Base-by-base conservation (phyloP, 2,329 filamentous ascomycete genomes). In the Colletotrichum scovillei region DNA sequence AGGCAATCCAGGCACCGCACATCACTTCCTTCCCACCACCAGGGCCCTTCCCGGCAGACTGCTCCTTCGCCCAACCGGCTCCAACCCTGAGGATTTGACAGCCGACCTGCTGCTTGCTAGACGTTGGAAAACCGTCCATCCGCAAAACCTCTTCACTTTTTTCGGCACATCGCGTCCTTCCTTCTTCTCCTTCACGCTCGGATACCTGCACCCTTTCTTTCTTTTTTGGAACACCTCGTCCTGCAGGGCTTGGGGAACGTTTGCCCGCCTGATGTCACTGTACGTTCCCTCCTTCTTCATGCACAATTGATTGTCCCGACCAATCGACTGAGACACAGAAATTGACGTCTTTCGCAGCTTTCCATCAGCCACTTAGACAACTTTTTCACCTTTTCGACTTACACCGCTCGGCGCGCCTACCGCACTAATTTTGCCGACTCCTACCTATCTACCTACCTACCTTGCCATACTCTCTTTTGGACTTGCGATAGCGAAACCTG, bases 181-280 rank as follows among this genome's bases (percentile, higher is more conserved):
- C 59, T 49, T 70, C 60, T 66, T 57, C 67, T 73, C 66, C 67
- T 14, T 64, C 35, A 55, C 67, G 55, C 67, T 55, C 67, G 35
- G 46, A 65, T 57, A 65, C 26, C 66, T 60, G 28, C 35, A 16
- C 2, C 16, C n/a, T 22, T 14, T 26, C 32, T 67, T 58, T 19
- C 22, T 59, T 53, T 32, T 32, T 30, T 19, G 16, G 16, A 42
- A 7, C 57, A 38, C 69, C 9, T 28, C 55, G 16, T 69, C 55
- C 35, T 73, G 56, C 60, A 60, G 71, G 71, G 53, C 30, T 11
- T 73, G 26, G 28, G 67, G 55, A 22, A 26, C 30, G 24, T 24
- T 26, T 52, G 42, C 71, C 71, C 49, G 35, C 71, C 71, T 66
- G 46, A 73, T 71, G 71, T 66, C 71, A 73, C 71, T 73, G 71